Percentiles rank a stretch among this genome's conserved stretches.
Evolutionary conservation across 306 rosid genomes (phyloP).

Genomic region (Prunus dulcis): DNA sequence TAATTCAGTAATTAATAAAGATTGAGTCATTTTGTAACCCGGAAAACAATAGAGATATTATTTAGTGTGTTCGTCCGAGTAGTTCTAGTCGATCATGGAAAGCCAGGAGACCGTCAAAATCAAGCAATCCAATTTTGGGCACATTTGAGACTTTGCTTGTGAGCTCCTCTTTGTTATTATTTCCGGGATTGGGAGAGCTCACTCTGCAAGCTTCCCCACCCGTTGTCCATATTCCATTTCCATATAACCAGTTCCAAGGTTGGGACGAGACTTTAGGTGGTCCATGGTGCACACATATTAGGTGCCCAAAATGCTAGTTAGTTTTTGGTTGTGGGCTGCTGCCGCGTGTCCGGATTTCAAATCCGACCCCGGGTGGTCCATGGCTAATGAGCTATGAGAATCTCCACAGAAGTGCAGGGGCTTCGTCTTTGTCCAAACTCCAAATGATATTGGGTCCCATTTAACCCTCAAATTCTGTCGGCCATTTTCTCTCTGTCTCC

Average conservation of each 20-base stretch:
- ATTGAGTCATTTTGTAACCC: not conserved
- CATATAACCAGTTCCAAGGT: no score
- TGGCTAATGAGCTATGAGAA: not conserved
- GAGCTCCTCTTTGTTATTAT: not conserved
- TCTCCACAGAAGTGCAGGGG: constrained; percentile 1
- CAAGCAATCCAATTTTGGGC: not conserved
- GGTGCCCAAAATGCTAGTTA: not conserved
- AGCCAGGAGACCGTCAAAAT: not conserved
- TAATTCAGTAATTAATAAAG: not conserved
- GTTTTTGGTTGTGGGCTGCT: not conserved
- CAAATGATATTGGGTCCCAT: constrained; percentile 11
- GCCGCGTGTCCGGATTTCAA: constrained; percentile 31
- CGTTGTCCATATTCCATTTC: no score
- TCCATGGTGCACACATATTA: not conserved
- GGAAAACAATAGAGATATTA: not conserved
- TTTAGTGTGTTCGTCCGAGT: not conserved
- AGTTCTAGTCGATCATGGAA: not conserved
- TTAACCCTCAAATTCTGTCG: constrained; percentile 37
- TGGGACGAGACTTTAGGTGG: not conserved
- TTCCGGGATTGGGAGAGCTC: not conserved
- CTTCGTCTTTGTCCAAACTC: not conserved
- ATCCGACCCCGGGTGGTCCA: constrained; percentile 21
- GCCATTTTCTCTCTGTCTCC: constrained; percentile 38
- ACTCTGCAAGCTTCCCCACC: not conserved
- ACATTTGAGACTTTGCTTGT: not conserved